Percentiles rank a stretch among this genome's conserved stretches.
Evolutionary conservation across 441 rosid genomes (phyloP).

Genomic region (Aleurites moluccanus): DNA sequence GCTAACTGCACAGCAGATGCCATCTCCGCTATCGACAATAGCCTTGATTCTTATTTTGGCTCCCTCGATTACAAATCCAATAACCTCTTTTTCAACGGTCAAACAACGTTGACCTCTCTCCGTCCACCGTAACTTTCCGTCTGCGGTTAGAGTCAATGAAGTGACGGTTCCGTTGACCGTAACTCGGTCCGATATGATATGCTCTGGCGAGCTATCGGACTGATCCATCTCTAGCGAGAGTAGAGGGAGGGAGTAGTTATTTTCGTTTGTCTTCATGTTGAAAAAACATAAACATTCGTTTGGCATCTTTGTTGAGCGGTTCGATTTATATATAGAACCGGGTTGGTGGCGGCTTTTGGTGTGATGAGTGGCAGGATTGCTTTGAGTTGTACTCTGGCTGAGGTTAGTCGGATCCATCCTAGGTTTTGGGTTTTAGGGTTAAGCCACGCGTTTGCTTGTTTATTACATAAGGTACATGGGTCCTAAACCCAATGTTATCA

Average conservation of each 20-base stretch:
- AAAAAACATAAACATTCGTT: background rate
- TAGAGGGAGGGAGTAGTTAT: background rate
- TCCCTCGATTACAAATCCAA: conserved; percentile 61
- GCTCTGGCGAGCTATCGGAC: conserved; percentile 2
- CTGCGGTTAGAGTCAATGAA: conserved; percentile 44
- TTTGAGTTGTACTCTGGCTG: background rate
- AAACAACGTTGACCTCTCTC: conserved; percentile 40
- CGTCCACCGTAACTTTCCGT: conserved; percentile 61
- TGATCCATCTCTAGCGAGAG: background rate
- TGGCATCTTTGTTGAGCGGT: background rate
- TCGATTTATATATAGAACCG: background rate
- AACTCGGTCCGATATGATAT: conserved; percentile 51
- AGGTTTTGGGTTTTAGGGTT: background rate
- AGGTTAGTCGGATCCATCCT: background rate
- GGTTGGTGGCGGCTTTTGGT: background rate
- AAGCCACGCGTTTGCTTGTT: background rate
- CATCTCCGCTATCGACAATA: conserved; percentile 37
- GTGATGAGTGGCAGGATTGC: background rate
- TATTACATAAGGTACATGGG: no score
- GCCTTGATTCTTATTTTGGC: conserved; percentile 50
- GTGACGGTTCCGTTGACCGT: conserved; percentile 39
- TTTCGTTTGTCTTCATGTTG: no score
- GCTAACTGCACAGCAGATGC: conserved; percentile 46
- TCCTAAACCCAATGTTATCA: no score
- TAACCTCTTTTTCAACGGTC: conserved; percentile 51